phyloP scores from a whole-genome alignment of 371 early-diverging fungal genomes.

The Mucor plumbeus region DNA sequence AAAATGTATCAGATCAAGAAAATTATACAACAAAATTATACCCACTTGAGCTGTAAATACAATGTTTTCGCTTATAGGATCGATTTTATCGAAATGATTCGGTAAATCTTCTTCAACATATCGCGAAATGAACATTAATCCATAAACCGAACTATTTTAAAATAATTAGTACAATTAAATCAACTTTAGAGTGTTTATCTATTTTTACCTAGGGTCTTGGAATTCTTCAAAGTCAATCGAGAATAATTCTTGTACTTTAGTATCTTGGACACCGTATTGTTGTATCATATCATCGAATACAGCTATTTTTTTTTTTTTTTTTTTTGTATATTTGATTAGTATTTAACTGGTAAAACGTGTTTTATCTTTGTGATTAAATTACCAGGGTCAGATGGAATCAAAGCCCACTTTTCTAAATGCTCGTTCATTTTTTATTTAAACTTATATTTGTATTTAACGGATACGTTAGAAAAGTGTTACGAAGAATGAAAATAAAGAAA shows the following conservation, averaged over 20 bases:
- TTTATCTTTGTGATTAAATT: background rate
- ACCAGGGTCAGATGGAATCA: slow-evolving; percentile 34
- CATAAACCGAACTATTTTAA: slow-evolving; percentile 17
- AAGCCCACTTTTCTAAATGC: slow-evolving; percentile 14
- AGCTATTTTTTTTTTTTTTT: background rate
- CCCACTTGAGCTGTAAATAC: slow-evolving; percentile 25
- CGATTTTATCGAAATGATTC: background rate
- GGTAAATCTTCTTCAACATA: slow-evolving; percentile 18
- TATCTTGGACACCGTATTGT: slow-evolving; percentile 18
- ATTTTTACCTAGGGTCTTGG: slow-evolving; percentile 12
- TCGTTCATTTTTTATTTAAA: background rate
- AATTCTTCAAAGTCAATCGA: slow-evolving; percentile 14
- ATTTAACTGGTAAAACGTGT: no score
- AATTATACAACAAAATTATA: background rate
- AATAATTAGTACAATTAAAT: background rate
- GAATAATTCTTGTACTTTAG: slow-evolving; percentile 20
- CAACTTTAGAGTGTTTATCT: background rate
- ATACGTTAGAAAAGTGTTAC: no score
- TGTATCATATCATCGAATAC: slow-evolving; percentile 27
- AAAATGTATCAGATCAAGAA: background rate
- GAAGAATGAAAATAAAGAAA: no score
- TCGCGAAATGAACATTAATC: slow-evolving; percentile 20
- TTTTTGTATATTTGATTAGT: background rate
- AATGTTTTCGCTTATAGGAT: slow-evolving; percentile 4
- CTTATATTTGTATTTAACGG: no score